phyloP scores from a whole-genome alignment of 73 alveolate species.

The Tetrahymena elliotti region DNA sequence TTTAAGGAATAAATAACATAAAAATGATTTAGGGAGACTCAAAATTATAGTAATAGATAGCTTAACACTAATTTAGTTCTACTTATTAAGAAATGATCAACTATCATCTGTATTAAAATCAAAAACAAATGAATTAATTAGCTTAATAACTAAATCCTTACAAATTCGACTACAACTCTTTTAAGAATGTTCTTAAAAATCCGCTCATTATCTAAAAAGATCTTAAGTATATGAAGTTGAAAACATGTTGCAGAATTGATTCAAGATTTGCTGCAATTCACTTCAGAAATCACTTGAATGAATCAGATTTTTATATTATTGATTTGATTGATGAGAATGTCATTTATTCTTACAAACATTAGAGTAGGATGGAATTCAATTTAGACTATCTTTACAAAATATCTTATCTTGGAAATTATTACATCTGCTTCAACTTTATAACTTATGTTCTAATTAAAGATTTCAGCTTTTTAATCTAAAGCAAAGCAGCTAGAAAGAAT shows the following conservation, averaged over 20 bases:
- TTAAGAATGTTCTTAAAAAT: not conserved
- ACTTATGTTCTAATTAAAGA: not conserved
- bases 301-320: not conserved
- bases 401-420: not conserved
- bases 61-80: not conserved
- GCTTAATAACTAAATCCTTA: not conserved
- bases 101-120: not conserved
- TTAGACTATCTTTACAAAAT: not conserved
- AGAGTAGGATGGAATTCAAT: not conserved
- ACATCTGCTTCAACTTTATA: not conserved
- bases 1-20: not conserved
- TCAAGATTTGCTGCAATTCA: not conserved
- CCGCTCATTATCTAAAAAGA: not conserved
- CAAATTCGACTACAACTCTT: not conserved
- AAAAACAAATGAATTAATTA: not conserved
- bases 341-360: not conserved
- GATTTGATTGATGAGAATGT: not conserved
- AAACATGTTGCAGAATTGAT: not conserved
- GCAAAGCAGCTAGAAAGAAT: not conserved
- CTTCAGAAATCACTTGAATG: not conserved
- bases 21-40: not conserved
- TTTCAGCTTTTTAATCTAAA: not conserved
- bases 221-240: not conserved
- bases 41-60: not conserved
- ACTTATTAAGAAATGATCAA: not conserved